phyloP scores from a whole-genome alignment of 495 filamentous ascomycete genomes.

The Podospora comata region DNA sequence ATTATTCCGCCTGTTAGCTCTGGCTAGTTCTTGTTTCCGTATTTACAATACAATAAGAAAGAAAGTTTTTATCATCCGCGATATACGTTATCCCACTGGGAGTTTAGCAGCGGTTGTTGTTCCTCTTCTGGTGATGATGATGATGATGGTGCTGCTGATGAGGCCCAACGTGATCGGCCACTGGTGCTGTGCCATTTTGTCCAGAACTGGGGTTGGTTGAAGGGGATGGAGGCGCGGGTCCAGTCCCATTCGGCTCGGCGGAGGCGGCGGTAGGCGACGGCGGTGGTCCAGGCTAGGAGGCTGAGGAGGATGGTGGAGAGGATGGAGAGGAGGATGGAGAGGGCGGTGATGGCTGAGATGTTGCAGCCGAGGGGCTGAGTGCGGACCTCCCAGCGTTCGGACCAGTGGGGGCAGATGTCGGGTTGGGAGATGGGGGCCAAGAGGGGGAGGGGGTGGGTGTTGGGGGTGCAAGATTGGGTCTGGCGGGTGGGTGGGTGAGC shows the following conservation, averaged over 20 bases:
- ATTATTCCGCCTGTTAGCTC: slow-evolving; percentile 97
- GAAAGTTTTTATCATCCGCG: background rate
- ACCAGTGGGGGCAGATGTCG: slow-evolving; percentile 46
- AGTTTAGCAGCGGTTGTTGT: background rate
- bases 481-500: slow-evolving; percentile 18
- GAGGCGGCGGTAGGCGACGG: background rate
- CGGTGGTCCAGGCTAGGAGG: slow-evolving; percentile 27
- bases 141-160: background rate
- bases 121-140: background rate
- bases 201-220: background rate
- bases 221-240: background rate
- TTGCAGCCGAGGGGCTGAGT: slow-evolving; percentile 47
- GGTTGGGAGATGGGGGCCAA: slow-evolving; percentile 45
- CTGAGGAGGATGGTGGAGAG: slow-evolving; percentile 37
- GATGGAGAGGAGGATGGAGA: slow-evolving; percentile 42
- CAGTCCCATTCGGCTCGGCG: background rate
- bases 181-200: background rate
- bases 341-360: slow-evolving; percentile 50
- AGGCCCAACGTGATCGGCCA: background rate
- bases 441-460: slow-evolving; percentile 36
- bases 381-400: slow-evolving; percentile 52
- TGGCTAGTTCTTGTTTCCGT: slow-evolving; percentile 41
- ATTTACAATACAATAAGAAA: background rate
- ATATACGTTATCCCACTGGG: background rate
- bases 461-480: slow-evolving; percentile 51